Evolutionary conservation across 495 filamentous ascomycete species (phyloP).

Genomic region (Melanomma pulvis-pyrius): DNA sequence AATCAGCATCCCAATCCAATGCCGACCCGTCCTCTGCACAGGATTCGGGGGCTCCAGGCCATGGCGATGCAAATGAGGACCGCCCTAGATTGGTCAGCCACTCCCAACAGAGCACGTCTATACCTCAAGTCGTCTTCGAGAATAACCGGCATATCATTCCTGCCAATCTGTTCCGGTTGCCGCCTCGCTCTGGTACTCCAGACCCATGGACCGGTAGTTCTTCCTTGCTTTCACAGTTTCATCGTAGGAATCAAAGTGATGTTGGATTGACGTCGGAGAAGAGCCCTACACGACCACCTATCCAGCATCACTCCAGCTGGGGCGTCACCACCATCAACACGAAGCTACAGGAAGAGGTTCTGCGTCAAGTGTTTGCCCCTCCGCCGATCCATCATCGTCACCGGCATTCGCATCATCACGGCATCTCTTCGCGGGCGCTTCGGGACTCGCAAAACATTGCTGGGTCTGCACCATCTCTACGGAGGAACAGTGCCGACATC

Average conservation of each 20-base stretch:
- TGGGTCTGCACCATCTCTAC: conserved; percentile 30
- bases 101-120: conserved; percentile 62
- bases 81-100: conserved; percentile 77
- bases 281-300: conserved; percentile 38
- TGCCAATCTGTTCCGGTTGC: conserved; percentile 67
- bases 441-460: conserved; percentile 31
- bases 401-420: conserved; percentile 63
- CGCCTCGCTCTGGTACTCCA: conserved; percentile 36
- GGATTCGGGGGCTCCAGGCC: not conserved
- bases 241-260: conserved; percentile 39
- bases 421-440: conserved; percentile 43
- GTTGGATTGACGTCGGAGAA: conserved; percentile 17
- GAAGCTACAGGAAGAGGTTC: conserved; percentile 83
- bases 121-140: conserved; percentile 92
- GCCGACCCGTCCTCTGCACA: not conserved
- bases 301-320: conserved; percentile 71
- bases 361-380: conserved; percentile 90
- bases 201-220: conserved; percentile 30
- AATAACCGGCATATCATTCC: conserved; percentile 97
- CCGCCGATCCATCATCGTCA: conserved; percentile 72
- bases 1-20: conserved; percentile 11
- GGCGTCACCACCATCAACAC: conserved; percentile 94
- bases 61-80: conserved; percentile 43
- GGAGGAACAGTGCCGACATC: conserved; percentile 34
- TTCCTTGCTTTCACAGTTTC: conserved; percentile 28